phyloP scores from a whole-genome alignment of 2,329 filamentous ascomycete species.

The Onygenales sp. region DNA sequence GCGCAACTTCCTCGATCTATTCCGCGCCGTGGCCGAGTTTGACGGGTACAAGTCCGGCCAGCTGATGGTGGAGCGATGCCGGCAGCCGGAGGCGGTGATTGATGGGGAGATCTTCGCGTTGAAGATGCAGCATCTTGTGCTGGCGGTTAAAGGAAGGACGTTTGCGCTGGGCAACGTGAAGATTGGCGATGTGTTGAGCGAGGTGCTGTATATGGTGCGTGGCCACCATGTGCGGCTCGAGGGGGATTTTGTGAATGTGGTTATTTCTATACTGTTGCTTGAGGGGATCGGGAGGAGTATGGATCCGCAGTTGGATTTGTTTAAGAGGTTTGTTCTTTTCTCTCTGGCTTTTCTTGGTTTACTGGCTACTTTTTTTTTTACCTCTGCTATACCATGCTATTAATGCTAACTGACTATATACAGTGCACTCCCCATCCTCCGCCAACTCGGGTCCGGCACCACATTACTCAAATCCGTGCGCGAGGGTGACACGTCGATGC shows the following conservation, averaged over 20 bases:
- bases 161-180: slow-evolving; percentile 89
- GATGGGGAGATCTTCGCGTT: slow-evolving; percentile 85
- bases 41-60: slow-evolving; percentile 92
- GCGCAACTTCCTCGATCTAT: slow-evolving; percentile 85
- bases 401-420: slow-evolving; percentile 19
- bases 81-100: slow-evolving; percentile 82
- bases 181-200: slow-evolving; percentile 87
- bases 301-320: slow-evolving; percentile 78
- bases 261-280: slow-evolving; percentile 84
- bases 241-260: slow-evolving; percentile 96
- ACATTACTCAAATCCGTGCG: slow-evolving; percentile 51
- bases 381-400: not conserved
- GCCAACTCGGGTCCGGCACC: slow-evolving; percentile 65
- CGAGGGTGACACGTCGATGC: slow-evolving; percentile 69
- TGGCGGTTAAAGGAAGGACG: slow-evolving; percentile 81
- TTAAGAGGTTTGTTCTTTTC: slow-evolving; percentile 51
- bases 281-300: slow-evolving; percentile 87
- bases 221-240: slow-evolving; percentile 87
- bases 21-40: slow-evolving; percentile 92
- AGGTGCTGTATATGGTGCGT: slow-evolving; percentile 86
- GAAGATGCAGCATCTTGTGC: slow-evolving; percentile 92
- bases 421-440: slow-evolving; percentile 79
- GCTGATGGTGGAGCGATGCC: slow-evolving; percentile 91
- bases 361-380: not conserved
- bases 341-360: slow-evolving; percentile 4